Base-by-base conservation (phyloP, 1,284 basidiomycete species). In the Calocybe gambosa region DNA sequence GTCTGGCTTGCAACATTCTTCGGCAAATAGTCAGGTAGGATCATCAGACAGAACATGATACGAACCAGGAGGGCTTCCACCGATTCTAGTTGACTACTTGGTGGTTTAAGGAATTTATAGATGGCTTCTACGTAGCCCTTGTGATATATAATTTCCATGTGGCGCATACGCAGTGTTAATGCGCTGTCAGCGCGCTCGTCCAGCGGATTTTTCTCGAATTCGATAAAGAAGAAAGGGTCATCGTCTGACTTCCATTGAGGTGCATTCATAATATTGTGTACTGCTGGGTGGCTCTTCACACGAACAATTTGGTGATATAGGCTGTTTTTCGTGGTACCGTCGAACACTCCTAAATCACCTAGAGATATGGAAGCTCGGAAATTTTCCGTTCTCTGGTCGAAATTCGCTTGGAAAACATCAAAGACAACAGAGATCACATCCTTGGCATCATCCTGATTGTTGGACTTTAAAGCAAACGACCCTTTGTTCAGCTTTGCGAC, bases 71-170 rank as follows among this genome's bases (percentile, higher is more conserved):
- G 72, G 0, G 90, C 91, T 62, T 90, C 90, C 45, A 99, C 92
- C 1, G 95, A 95, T 66, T 99, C 94, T 41, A 99, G 68, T 64
- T 99, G 95, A 62, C 88, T 94, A 37, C 87, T 86, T 0, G 96
- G 94, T 1, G 96, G 96, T 62, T 86, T 91, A 70, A 99, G 89
- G 71, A 99, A 99, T 51, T 77, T 80, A 54, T 90, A 86, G 31
- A 99, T 80, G 1, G 89, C 89, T 69, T 99, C 95, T 34, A 99
- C 78, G 62, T 97, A 99, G 28, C 90, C 89, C 57, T 77, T 82
- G 62, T 99, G 93, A 61, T 99, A 99, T 47, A 99, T 90, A 55
- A 99, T 91, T 67, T 99, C 95, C 83, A 97, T 89, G 58, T 95
- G 92, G 5, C 93, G 82, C 88, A 99, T 92, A 49, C 84, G 85